Evolutionary conservation across 345 rosid species (phyloP).

Genomic region (Brassica rapa): DNA sequence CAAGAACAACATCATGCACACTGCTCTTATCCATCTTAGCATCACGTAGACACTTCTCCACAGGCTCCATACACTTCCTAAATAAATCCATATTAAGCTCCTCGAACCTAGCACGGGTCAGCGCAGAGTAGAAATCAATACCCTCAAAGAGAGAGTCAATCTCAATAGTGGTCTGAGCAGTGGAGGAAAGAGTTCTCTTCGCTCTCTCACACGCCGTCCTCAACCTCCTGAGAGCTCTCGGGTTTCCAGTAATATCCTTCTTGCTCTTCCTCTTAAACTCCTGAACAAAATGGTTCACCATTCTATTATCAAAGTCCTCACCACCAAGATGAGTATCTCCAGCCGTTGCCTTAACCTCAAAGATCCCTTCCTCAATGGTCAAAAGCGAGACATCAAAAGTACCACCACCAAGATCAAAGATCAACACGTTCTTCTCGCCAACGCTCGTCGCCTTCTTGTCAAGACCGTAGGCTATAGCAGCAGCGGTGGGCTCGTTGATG

Average conservation of each 20-base stretch:
- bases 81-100: conserved; percentile 77
- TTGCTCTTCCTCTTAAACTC: conserved; percentile 73
- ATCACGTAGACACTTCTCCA: conserved; percentile 68
- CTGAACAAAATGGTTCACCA: conserved; percentile 75
- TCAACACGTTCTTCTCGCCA: conserved; percentile 72
- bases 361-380: conserved; percentile 76
- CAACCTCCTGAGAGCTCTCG: conserved; percentile 80
- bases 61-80: conserved; percentile 74
- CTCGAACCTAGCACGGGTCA: conserved; percentile 69
- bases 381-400: conserved; percentile 82
- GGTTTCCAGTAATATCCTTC: conserved; percentile 70
- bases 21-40: conserved; percentile 78
- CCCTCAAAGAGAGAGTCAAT: conserved; percentile 75
- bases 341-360: conserved; percentile 77
- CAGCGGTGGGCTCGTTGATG: conserved; percentile 78
- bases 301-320: conserved; percentile 76
- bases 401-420: conserved; percentile 83
- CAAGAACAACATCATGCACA: conserved; percentile 72
- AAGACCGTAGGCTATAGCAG: conserved; percentile 82
- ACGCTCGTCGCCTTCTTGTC: conserved; percentile 80
- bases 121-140: conserved; percentile 67
- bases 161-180: conserved; percentile 74
- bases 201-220: conserved; percentile 74
- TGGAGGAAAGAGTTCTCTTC: conserved; percentile 68
- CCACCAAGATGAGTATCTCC: conserved; percentile 86